Evolutionary conservation across 805 yeast species (phyloP).

Genomic region (Candida sanyiensis): DNA sequence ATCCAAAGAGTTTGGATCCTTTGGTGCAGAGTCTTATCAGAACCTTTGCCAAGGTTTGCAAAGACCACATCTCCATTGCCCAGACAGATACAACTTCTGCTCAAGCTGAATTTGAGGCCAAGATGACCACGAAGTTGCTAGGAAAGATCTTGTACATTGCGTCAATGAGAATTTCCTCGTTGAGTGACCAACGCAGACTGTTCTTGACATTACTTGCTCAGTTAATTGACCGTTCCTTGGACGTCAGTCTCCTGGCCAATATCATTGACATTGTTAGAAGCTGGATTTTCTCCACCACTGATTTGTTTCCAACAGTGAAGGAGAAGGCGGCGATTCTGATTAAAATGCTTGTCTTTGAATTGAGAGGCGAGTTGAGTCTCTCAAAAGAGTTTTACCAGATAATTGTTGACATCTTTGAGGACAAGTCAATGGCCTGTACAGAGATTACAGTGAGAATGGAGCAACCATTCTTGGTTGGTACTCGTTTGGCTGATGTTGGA

Average conservation of each 20-base stretch:
- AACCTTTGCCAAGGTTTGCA: conserved; percentile 82
- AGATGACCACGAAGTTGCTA: conserved; percentile 68
- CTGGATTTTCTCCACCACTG: conserved; percentile 85
- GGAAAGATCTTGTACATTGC: conserved; percentile 74
- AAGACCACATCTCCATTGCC: conserved; percentile 68
- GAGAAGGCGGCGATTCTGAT: conserved; percentile 92
- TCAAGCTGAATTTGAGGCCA: conserved; percentile 62
- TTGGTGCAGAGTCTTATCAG: conserved; percentile 74
- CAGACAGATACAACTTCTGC: conserved; percentile 33
- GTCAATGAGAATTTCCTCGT: conserved; percentile 71
- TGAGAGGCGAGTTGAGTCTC: conserved; percentile 73
- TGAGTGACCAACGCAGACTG: conserved; percentile 91
- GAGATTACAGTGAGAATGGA: conserved; percentile 94
- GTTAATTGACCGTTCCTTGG: conserved; percentile 81
- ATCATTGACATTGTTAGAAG: conserved; percentile 72
- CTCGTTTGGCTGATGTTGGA: conserved; percentile 69
- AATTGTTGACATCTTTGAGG: conserved; percentile 81
- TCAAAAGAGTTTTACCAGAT: conserved; percentile 80
- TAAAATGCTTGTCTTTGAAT: conserved; percentile 90
- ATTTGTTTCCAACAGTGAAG: conserved; percentile 87
- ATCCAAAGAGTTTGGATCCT: conserved; percentile 70
- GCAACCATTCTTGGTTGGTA: conserved; percentile 93
- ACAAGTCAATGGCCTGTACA: conserved; percentile 67
- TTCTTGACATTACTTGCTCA: conserved; percentile 84
- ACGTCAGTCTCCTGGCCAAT: conserved; percentile 64